A percentile compares a stretch with the other conserved stretches of the same genome.
These are phyloP conservation scores for Ophiocordyceps polyrhachis-furcata DNA, from an alignment of 2,329 filamentous ascomycete species.

Conservation along the genomic window DNA sequence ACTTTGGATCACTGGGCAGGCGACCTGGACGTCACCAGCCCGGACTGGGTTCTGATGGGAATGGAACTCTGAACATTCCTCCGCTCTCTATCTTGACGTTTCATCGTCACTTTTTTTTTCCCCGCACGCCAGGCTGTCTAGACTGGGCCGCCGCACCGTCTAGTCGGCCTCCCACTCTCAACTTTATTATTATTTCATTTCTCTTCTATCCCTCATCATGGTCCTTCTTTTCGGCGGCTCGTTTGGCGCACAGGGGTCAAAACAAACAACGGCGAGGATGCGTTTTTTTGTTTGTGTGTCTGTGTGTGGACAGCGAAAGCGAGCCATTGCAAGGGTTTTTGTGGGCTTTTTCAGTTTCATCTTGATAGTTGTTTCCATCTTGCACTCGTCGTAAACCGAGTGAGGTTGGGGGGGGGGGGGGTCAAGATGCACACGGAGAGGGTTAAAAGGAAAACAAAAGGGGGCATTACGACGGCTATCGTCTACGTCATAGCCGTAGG, in stretches of 20 bases:
- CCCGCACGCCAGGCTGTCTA: background rate
- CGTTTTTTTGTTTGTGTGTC: background rate
- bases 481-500: too few species aligned
- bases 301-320: background rate
- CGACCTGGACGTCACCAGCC: constrained; percentile 47
- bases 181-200: background rate
- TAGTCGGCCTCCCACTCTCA: background rate
- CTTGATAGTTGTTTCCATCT: background rate
- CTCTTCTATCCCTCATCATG: background rate
- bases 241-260: background rate
- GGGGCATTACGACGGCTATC: too few species aligned
- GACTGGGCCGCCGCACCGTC: background rate
- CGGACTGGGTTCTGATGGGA: constrained; percentile 68
- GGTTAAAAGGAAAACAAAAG: too few species aligned
- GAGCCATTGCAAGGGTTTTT: background rate
- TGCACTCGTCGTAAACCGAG: too few species aligned
- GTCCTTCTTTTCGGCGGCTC: background rate
- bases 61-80: constrained; percentile 54
- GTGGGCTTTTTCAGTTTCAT: background rate
- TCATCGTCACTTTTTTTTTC: background rate
- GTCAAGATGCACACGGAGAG: too few species aligned
- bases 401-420: too few species aligned
- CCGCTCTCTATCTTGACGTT: background rate
- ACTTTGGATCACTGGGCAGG: constrained; percentile 61
- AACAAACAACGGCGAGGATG: background rate